A percentile compares a stretch with the other conserved stretches of the same genome.
phyloP scores from a whole-genome alignment of 2,329 filamentous ascomycete genomes.

The Penicillium sclerotigenum region DNA sequence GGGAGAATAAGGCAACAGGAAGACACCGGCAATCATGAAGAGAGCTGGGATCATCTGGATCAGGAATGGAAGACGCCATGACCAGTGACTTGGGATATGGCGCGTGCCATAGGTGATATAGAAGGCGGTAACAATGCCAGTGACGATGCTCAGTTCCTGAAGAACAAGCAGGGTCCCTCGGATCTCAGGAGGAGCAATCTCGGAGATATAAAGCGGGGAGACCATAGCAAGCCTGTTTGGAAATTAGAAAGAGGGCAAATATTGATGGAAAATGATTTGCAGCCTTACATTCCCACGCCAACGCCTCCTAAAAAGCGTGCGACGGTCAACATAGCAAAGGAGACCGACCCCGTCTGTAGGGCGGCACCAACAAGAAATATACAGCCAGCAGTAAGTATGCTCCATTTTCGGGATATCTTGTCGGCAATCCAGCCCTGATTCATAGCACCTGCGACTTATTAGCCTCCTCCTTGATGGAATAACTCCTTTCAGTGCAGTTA shows the following conservation, averaged over 20 bases:
- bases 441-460: background rate
- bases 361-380: background rate
- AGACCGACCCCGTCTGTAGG: background rate
- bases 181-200: background rate
- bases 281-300: background rate
- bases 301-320: background rate
- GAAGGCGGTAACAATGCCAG: background rate
- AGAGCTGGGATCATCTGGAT: background rate
- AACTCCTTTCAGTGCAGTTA: background rate
- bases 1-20: background rate
- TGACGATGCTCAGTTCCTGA: background rate
- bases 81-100: background rate
- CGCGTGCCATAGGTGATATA: background rate
- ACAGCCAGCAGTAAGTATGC: background rate
- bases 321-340: background rate
- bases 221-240: background rate
- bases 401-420: background rate
- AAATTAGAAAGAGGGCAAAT: background rate
- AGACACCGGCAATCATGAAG: background rate
- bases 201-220: background rate
- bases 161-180: background rate
- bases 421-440: background rate
- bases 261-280: background rate
- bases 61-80: background rate
- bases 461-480: background rate